Base-by-base conservation (phyloP, 164 flowering plant genomes). In the Macadamia integrifolia region DNA sequence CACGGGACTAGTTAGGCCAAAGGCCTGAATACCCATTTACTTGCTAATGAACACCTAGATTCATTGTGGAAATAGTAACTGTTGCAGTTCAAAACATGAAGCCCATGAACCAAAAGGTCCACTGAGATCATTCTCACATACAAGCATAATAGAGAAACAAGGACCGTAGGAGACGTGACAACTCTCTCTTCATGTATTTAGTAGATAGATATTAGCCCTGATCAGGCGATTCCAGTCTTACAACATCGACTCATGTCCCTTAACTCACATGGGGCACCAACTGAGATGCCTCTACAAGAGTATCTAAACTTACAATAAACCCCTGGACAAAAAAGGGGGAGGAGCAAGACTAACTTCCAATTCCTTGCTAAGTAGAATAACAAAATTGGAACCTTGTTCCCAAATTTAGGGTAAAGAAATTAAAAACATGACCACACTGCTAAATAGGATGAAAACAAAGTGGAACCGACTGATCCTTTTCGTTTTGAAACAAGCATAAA, bases 311-410 rank as follows among this genome's bases (percentile, higher is more conserved):
- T 60, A 79, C 65, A 66, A 69, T 72, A 73, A 75, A 70, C 71
- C 76, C 80, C 72, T 62, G 64, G 63, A 68, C 66, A 69, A 71
- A 76, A 23, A 80, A 71, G 61, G 65, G 63, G 76, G 15, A 49
- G 80, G 71, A 69, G 71, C 65, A 72, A 76, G 64, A 74, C 67
- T 58, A 74, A 56, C 78, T 78, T 79, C 76, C 70, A 70, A 68
- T 63, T 68, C 72, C 61, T 69, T 71, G 62, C 73, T 62, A 69
- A 32, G 66, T 44, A 52, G 23, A 23, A 23, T 3, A 42, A 60
- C 69, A 49, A 65, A 76, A 75, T 66, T 72, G 77, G 69, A 79
- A 69, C 77, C 73, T 66, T 71, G 65, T 75, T 81, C 82, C 67
- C 29, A 60, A 62, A 53, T 53, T 52, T 23, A 66, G 58, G 40